Evolutionary conservation across 1,284 basidiomycete species (phyloP).

Genomic region (Pterulicium gracile): DNA sequence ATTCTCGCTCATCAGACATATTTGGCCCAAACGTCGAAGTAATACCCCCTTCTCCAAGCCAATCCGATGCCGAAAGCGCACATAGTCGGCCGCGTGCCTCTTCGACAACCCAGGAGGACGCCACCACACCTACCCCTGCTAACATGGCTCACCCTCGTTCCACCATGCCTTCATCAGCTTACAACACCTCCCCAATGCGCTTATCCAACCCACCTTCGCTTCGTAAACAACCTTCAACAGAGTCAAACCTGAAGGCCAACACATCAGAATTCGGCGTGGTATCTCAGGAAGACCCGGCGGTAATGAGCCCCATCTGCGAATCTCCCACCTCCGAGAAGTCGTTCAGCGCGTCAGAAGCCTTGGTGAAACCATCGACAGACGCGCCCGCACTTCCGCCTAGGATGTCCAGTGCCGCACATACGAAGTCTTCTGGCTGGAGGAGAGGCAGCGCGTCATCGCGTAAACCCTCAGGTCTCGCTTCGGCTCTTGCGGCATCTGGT

Average conservation of each 20-base stretch:
- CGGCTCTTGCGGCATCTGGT: constrained; percentile 56
- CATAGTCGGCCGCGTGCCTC: too few relatives aligned
- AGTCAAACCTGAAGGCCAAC: not conserved
- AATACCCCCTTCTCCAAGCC: too few relatives aligned
- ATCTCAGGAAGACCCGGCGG: too few relatives aligned
- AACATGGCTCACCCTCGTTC: not conserved
- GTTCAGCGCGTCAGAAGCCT: constrained; percentile 12
- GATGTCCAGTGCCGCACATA: constrained; percentile 15
- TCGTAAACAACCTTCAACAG: not conserved
- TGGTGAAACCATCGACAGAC: constrained; percentile 13
- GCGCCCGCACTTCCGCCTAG: constrained; percentile 21
- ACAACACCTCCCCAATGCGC: too few relatives aligned
- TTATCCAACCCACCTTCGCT: not conserved
- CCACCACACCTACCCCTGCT: not conserved
- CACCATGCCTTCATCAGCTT: not conserved
- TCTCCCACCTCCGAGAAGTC: constrained; percentile 32
- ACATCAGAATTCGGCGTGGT: not conserved
- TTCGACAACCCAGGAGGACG: not conserved
- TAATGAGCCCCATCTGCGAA: constrained; percentile 31
- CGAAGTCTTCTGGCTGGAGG: constrained; percentile 30
- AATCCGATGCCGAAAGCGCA: too few relatives aligned
- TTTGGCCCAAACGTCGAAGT: too few relatives aligned
- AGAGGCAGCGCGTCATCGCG: constrained; percentile 25
- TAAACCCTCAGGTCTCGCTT: constrained; percentile 47
- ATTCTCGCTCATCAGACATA: too few relatives aligned